Evolutionary conservation across 495 filamentous ascomycete genomes (phyloP).

Genomic region (Durotheca rogersii): DNA sequence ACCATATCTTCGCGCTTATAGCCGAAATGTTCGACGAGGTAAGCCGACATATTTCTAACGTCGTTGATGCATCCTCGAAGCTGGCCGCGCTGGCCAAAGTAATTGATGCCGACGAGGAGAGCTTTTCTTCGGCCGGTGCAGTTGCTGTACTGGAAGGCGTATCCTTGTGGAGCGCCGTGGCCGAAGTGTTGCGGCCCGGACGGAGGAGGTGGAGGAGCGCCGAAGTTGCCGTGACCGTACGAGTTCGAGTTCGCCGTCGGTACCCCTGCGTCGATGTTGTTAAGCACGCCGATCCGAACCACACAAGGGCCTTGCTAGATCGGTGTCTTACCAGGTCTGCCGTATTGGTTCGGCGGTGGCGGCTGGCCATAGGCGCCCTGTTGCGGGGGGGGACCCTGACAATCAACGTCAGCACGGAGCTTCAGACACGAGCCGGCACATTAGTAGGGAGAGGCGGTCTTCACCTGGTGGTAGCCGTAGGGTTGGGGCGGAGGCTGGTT

Average conservation of each 20-base stretch:
- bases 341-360: constrained; percentile 41
- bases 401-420: constrained; percentile 19
- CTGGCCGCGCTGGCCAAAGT: constrained; percentile 90
- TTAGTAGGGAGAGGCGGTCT: constrained; percentile 22
- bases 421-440: constrained; percentile 31
- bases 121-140: constrained; percentile 92
- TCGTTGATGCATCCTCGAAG: constrained; percentile 96
- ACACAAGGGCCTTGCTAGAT: no score
- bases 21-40: constrained; percentile 85
- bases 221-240: constrained; percentile 54
- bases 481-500: constrained; percentile 46
- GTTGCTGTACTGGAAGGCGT: constrained; percentile 86
- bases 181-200: constrained; percentile 66
- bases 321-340: constrained; percentile 43
- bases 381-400: constrained; percentile 45
- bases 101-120: constrained; percentile 95
- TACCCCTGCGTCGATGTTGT: constrained; percentile 35
- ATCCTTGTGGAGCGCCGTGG: constrained; percentile 71
- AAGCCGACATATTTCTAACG: constrained; percentile 94
- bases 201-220: constrained; percentile 61
- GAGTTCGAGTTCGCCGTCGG: constrained; percentile 51
- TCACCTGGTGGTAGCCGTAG: constrained; percentile 35
- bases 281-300: not conserved
- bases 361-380: constrained; percentile 43
- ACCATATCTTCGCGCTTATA: constrained; percentile 99